A percentile compares a stretch with the other conserved stretches of the same genome.
phyloP scores from a whole-genome alignment of 768 basidiomycete genomes.

The Rhodosporidiobolus sp. region DNA sequence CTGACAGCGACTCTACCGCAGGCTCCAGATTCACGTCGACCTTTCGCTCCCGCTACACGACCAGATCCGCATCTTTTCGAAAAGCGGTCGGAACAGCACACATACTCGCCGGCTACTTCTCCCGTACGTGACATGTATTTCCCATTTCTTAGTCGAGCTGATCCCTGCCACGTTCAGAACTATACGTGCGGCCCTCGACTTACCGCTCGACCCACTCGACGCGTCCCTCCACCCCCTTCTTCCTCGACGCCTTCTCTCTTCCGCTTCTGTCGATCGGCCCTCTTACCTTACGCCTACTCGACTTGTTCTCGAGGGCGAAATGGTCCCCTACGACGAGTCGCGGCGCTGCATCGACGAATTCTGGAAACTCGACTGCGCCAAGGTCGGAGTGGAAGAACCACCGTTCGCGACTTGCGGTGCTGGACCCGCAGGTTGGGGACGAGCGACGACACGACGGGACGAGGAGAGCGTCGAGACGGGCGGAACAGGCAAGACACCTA shows the following conservation, averaged over 20 bases:
- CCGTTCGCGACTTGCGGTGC: not conserved
- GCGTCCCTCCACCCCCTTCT: constrained; percentile 24
- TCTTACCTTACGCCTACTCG: not conserved
- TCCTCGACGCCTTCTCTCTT: not conserved
- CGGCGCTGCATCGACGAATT: constrained; percentile 65
- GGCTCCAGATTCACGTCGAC: constrained; percentile 82
- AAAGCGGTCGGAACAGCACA: constrained; percentile 80
- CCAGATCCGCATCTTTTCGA: constrained; percentile 76
- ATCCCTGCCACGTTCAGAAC: constrained; percentile 53
- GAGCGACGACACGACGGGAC: too few species aligned
- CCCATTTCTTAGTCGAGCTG: not conserved
- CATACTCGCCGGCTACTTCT: constrained; percentile 56
- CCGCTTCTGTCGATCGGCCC: not conserved
- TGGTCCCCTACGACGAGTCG: constrained; percentile 73
- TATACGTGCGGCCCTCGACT: constrained; percentile 62
- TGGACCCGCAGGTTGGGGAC: not conserved
- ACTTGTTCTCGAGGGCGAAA: constrained; percentile 73
- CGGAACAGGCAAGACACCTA: constrained; percentile 16
- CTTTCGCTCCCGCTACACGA: constrained; percentile 50
- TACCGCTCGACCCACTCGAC: constrained; percentile 44
- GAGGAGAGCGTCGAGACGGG: constrained; percentile 25
- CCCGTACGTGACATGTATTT: constrained; percentile 7
- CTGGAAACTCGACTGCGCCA: constrained; percentile 41
- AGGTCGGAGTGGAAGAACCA: not conserved
- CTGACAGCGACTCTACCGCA: constrained; percentile 23